Evolutionary conservation across 345 rosid genomes (phyloP).

Genomic region (Citrus maxima): DNA sequence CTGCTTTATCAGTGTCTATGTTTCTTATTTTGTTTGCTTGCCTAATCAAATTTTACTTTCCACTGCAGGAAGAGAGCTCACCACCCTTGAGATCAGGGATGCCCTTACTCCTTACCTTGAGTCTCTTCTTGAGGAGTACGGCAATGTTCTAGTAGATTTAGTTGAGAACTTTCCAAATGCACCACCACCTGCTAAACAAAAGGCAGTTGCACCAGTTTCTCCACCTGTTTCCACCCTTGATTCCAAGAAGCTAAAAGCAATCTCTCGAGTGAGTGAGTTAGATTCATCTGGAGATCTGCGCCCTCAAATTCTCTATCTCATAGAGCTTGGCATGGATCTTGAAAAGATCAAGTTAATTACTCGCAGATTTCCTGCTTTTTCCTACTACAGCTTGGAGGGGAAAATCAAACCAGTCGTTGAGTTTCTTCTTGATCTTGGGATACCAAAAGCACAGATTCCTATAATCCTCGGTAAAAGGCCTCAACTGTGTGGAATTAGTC

Average conservation of each 20-base stretch:
- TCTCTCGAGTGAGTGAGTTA: conserved; percentile 61
- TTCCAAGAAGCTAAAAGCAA: conserved; percentile 53
- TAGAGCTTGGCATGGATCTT: conserved; percentile 74
- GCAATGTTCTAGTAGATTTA: conserved; percentile 51
- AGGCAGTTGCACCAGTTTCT: conserved; percentile 26
- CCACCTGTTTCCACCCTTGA: conserved; percentile 33
- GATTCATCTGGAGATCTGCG: conserved; percentile 59
- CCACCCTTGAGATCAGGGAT: conserved; percentile 85
- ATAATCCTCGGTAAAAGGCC: conserved; percentile 70
- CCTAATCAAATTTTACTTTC: conserved; percentile 12
- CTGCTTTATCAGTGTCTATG: not conserved
- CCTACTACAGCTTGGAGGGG: conserved; percentile 77
- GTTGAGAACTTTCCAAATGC: conserved; percentile 70
- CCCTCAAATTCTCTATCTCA: conserved; percentile 69
- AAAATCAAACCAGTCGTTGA: conserved; percentile 88
- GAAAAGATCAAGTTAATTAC: conserved; percentile 81
- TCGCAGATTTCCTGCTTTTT: conserved; percentile 69
- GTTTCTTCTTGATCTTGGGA: conserved; percentile 77
- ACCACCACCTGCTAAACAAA: conserved; percentile 40
- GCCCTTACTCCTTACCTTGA: conserved; percentile 80
- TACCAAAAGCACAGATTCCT: conserved; percentile 62
- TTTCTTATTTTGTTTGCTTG: not conserved
- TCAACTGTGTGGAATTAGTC: conserved; percentile 83
- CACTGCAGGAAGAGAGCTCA: conserved; percentile 79
- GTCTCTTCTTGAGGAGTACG: conserved; percentile 59